phyloP scores from a whole-genome alignment of 768 basidiomycete genomes.

The Russula brevipes region DNA sequence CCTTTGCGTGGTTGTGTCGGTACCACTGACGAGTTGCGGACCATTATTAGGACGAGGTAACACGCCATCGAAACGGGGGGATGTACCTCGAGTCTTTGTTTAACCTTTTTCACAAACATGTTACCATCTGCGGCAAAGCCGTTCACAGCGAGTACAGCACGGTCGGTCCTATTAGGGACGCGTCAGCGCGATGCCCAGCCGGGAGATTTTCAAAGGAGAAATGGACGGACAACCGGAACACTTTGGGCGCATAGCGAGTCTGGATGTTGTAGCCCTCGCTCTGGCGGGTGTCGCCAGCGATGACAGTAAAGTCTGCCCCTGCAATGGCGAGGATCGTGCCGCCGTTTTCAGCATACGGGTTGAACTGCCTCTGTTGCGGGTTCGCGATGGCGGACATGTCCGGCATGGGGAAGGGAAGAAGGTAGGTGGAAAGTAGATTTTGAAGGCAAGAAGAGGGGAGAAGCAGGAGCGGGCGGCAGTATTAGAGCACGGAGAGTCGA shows the following conservation, averaged over 20 bases:
- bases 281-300: slow-evolving; percentile 95
- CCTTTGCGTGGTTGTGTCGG: slow-evolving; percentile 92
- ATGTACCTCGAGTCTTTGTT: slow-evolving; percentile 89
- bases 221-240: slow-evolving; percentile 77
- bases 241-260: slow-evolving; percentile 94
- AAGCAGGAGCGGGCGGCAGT: not conserved
- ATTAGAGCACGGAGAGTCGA: not conserved
- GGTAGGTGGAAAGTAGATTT: not conserved
- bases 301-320: slow-evolving; percentile 87
- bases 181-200: slow-evolving; percentile 1
- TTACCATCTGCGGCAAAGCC: slow-evolving; percentile 98
- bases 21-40: slow-evolving; percentile 68
- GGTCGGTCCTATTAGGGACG: slow-evolving; percentile 63
- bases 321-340: slow-evolving; percentile 96
- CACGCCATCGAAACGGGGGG: not conserved
- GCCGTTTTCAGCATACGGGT: slow-evolving; percentile 90
- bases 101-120: slow-evolving; percentile 94
- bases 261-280: slow-evolving; percentile 97
- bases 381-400: slow-evolving; percentile 20
- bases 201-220: not conserved
- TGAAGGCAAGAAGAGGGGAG: not conserved
- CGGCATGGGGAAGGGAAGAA: slow-evolving; percentile 14
- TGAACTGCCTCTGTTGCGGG: slow-evolving; percentile 62
- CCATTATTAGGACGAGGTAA: not conserved
- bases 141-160: slow-evolving; percentile 89